Conservation (phyloP, 2,329 filamentous ascomycete species). For the Claviceps monticola region DNA sequence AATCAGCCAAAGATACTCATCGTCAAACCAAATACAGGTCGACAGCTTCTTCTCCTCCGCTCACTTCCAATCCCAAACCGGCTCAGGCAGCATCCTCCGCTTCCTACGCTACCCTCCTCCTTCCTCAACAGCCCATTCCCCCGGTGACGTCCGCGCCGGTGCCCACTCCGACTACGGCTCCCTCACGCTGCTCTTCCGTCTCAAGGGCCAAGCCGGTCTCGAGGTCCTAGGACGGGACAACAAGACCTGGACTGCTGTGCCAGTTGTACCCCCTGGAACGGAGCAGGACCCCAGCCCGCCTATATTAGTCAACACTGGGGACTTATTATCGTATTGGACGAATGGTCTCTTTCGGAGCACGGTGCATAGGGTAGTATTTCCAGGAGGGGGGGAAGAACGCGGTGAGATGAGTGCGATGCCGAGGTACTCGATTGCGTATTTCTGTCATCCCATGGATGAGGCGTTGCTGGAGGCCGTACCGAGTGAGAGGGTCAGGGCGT, state of each 20-base stretch:
- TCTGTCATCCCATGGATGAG: slow-evolving; percentile 47
- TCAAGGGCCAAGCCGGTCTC: slow-evolving; percentile 70
- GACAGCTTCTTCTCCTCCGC: slow-evolving; percentile 40
- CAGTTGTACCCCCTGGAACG: slow-evolving; percentile 48
- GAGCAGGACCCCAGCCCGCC: slow-evolving; percentile 49
- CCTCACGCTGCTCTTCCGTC: slow-evolving; percentile 68
- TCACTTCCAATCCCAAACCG: slow-evolving; percentile 29
- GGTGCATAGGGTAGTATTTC: slow-evolving; percentile 76
- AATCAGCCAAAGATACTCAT: too few relatives aligned
- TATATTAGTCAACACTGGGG: slow-evolving; percentile 65
- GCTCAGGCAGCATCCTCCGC: slow-evolving; percentile 48
- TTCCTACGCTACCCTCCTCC: slow-evolving; percentile 59
- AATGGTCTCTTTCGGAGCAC: slow-evolving; percentile 76
- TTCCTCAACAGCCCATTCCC: slow-evolving; percentile 26
- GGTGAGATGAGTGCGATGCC: slow-evolving; percentile 36
- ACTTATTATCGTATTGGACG: slow-evolving; percentile 74
- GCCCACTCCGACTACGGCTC: slow-evolving; percentile 82
- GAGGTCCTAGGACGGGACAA: slow-evolving; percentile 56
- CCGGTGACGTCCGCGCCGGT: slow-evolving; percentile 64
- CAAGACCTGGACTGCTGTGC: slow-evolving; percentile 45
- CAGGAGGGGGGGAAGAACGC: slow-evolving; percentile 15
- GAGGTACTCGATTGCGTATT: slow-evolving; percentile 54
- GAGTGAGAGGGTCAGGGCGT: slow-evolving; percentile 39
- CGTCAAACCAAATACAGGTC: slow-evolving; percentile 17
- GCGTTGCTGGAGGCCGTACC: slow-evolving; percentile 43